These are phyloP conservation scores for Punica granatum DNA, from an alignment of 345 rosid species.

Conservation along the genomic window DNA sequence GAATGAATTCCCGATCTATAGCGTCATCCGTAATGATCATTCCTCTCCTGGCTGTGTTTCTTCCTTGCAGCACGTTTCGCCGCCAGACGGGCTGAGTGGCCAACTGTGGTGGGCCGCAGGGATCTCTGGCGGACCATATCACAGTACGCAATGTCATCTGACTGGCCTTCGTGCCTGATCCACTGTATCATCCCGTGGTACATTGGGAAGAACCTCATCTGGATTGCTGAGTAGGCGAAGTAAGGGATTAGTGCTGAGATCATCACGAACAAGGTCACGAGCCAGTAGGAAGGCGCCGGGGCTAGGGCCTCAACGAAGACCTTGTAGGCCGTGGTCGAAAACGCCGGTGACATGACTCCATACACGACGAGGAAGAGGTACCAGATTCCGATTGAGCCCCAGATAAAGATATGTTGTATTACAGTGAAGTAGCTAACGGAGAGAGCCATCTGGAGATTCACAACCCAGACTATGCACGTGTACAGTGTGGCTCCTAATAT, in stretches of 20 bases:
- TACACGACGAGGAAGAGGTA: conserved; percentile 60
- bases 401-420: conserved; percentile 56
- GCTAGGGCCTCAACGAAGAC: conserved; percentile 75
- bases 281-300: conserved; percentile 72
- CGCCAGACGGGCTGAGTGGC: conserved; percentile 58
- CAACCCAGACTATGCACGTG: conserved; percentile 80
- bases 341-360: conserved; percentile 37
- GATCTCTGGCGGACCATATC: conserved; percentile 78
- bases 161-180: conserved; percentile 62
- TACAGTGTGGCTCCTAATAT: conserved; percentile 72
- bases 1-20: conserved; percentile 2
- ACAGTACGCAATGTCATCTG: conserved; percentile 60
- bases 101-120: conserved; percentile 60
- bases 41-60: neutral
- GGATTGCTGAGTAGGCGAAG: conserved; percentile 52
- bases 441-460: conserved; percentile 75
- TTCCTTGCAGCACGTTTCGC: conserved; percentile 13
- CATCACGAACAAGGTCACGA: conserved; percentile 44
- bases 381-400: conserved; percentile 68
- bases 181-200: conserved; percentile 86
- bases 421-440: conserved; percentile 73
- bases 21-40: neutral
- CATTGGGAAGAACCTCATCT: conserved; percentile 86
- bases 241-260: conserved; percentile 52
- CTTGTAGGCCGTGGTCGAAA: conserved; percentile 46